Percentiles rank a stretch among this genome's conserved stretches.
Evolutionary conservation across 129 eudicot genomes (phyloP).

Genomic region (Tagetes erecta): DNA sequence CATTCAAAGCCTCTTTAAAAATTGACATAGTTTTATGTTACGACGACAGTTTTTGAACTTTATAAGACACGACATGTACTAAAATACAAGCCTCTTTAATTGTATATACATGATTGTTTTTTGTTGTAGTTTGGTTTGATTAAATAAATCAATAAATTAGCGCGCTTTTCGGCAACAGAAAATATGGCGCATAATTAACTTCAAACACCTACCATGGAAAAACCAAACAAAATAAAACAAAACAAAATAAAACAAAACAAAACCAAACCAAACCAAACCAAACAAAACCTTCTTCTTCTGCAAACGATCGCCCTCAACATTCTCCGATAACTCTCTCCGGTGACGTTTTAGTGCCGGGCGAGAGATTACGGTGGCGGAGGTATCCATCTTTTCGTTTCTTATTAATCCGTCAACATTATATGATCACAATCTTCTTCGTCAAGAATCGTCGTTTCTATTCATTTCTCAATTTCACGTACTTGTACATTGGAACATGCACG

Average conservation of each 20-base stretch:
- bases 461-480: neutral
- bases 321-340: slow-evolving; percentile 45
- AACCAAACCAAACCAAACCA: too few relatives aligned
- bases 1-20: too few relatives aligned
- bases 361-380: slow-evolving; percentile 33
- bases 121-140: neutral
- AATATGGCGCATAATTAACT: slow-evolving; percentile 14
- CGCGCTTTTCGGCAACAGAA: slow-evolving; percentile 32
- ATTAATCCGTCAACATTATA: neutral
- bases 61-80: too few relatives aligned
- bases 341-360: slow-evolving; percentile 43
- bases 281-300: slow-evolving; percentile 24
- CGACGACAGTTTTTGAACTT: too few relatives aligned
- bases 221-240: too few relatives aligned
- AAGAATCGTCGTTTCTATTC: neutral
- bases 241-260: too few relatives aligned
- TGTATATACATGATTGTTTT: too few relatives aligned
- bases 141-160: slow-evolving; percentile 19
- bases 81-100: too few relatives aligned
- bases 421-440: neutral
- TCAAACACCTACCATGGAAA: slow-evolving; percentile 3
- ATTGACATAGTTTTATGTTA: too few relatives aligned
- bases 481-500: slow-evolving; percentile 4
- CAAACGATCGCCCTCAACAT: slow-evolving; percentile 19
- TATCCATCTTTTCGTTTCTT: slow-evolving; percentile 10